A percentile compares a stretch with the other conserved stretches of the same genome.
phyloP scores from a whole-genome alignment of 139 green algal species.

The Chloropicon primus region DNA sequence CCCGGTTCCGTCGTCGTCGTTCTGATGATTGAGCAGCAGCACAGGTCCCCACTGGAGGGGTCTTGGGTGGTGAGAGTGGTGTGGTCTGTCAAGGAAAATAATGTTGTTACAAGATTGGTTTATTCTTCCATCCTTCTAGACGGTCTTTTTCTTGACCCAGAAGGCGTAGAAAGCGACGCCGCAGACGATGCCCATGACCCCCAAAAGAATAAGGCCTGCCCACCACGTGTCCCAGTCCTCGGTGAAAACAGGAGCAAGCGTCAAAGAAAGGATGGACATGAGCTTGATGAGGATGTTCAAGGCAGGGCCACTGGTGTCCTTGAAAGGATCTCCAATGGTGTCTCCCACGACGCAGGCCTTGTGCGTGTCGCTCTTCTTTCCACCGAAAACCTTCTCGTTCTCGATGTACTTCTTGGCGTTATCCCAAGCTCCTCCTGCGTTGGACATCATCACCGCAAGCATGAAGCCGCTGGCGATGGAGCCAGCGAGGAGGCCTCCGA shows the following conservation, averaged over 20 bases:
- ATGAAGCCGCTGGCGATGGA: conserved; percentile 22
- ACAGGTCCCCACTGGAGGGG: too few relatives aligned
- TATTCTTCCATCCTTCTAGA: background rate
- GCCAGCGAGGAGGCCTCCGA: conserved; percentile 29
- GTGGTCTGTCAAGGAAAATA: too few relatives aligned
- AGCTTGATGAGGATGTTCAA: background rate
- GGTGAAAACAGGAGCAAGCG: background rate
- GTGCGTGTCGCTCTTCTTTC: background rate
- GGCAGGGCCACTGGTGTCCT: background rate
- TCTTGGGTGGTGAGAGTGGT: too few relatives aligned
- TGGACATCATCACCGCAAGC: conserved; percentile 33
- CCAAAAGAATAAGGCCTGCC: conserved; percentile 11
- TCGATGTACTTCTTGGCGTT: conserved; percentile 65
- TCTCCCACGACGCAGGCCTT: background rate
- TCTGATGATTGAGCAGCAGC: too few relatives aligned
- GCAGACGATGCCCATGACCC: conserved; percentile 5
- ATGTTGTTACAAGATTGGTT: background rate
- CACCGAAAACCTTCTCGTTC: background rate
- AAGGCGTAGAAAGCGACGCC: conserved; percentile 3
- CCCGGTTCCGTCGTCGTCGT: too few relatives aligned
- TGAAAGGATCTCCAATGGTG: background rate
- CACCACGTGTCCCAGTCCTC: conserved; percentile 16
- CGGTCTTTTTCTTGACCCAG: conserved; percentile 6
- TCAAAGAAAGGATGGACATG: background rate
- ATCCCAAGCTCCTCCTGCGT: conserved; percentile 48